A percentile compares a stretch with the other conserved stretches of the same genome.
Conservation (phyloP, 2,329 filamentous ascomycete genomes). For the Didymella segeticola region DNA sequence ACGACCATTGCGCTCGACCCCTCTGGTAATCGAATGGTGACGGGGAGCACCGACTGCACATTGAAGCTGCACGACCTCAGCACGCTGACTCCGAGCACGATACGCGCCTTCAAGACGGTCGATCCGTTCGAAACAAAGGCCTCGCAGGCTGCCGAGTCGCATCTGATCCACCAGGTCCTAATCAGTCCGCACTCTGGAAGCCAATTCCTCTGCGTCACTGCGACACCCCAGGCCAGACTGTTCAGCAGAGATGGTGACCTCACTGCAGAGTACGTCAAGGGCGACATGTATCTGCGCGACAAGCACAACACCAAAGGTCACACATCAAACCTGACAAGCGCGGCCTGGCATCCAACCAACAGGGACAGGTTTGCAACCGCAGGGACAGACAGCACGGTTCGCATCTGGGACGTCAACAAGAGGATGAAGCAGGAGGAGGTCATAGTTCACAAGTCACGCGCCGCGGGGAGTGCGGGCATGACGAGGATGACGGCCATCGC, state of each 20-base stretch:
- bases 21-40: slow-evolving; percentile 82
- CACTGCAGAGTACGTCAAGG: slow-evolving; percentile 89
- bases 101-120: slow-evolving; percentile 90
- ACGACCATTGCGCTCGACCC: slow-evolving; percentile 86
- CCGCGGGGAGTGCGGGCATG: slow-evolving; percentile 85
- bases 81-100: slow-evolving; percentile 91
- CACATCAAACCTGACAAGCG: slow-evolving; percentile 87
- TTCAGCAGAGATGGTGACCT: slow-evolving; percentile 88
- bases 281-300: slow-evolving; percentile 97
- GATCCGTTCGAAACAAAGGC: slow-evolving; percentile 83
- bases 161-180: slow-evolving; percentile 83
- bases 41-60: slow-evolving; percentile 89
- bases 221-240: slow-evolving; percentile 88
- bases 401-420: slow-evolving; percentile 97
- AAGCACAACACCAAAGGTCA: slow-evolving; percentile 99
- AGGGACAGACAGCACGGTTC: slow-evolving; percentile 90
- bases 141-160: slow-evolving; percentile 76
- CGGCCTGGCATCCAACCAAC: slow-evolving; percentile 89
- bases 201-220: slow-evolving; percentile 84
- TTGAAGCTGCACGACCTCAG: slow-evolving; percentile 95
- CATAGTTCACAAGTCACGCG: slow-evolving; percentile 92
- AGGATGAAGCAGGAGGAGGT: slow-evolving; percentile 90
- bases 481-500: slow-evolving; percentile 92
- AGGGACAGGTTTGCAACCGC: slow-evolving; percentile 86
- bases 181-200: slow-evolving; percentile 85